Base-by-base conservation (phyloP, 2,329 filamentous ascomycete genomes). In the Aspergillus viridinutans region DNA sequence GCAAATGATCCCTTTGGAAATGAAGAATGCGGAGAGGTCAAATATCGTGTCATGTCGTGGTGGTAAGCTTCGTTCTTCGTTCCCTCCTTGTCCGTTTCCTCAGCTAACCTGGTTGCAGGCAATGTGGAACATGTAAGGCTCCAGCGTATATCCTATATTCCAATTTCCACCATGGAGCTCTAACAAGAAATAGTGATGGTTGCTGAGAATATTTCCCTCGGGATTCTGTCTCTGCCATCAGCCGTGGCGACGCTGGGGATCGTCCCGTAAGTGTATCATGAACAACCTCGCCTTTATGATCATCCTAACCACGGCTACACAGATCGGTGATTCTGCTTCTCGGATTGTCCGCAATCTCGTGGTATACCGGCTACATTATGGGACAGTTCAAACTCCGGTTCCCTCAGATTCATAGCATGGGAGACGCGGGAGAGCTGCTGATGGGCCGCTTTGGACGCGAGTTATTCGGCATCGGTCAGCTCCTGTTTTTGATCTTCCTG, bases 401-500 rank as follows among this genome's bases (percentile, higher is more conserved):
- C 64, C 85, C 86, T 2, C 73, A 83, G 14, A 79, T 89, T 48
- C 80, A 83, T 53, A 85, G 84, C 67, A 88, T 89, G 68, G 84
- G 85, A 42, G 88, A 90, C 64, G 87, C 85, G 14, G 87, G 86
- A 0, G 75, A 80, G 47, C 74, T 89, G 54, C 77, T 90, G 55
- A 77, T 81, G 63, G 88, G 88, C n/a, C 75, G 73, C 10, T 74
- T 84, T 28, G 86, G 85, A 3, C 82, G 85, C 59, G 84, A 87
- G 66, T 58, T 90, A 47, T 76, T 88, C 38, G 85, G 84, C 32
- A 72, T 78, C 58, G 85, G 83, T 63, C 86, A 88, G 62, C 72
- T 82, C 1, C 71, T 89, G 17, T 83, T 89, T 67, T 74, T 90
- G 40, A 76, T 87, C 57, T 88, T 90, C 74, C 81, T 88, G 58